Base-by-base conservation (phyloP, 257 asterid species). In the Scutellaria galericulata region DNA sequence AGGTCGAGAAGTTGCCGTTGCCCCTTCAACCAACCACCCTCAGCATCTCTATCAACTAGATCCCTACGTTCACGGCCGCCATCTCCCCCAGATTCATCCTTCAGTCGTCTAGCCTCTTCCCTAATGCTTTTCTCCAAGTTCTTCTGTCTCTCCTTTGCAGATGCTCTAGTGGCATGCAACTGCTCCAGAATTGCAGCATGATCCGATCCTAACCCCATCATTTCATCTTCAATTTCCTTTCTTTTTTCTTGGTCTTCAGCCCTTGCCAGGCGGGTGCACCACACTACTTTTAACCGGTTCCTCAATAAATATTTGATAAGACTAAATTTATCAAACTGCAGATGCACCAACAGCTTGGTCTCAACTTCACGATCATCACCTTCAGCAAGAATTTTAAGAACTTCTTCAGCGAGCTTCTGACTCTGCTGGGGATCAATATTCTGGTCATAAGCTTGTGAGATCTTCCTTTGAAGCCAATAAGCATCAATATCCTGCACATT, bases 391-490 rank as follows among this genome's bases (percentile, higher is more conserved):
- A 86, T 86, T 72, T 81, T 83, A 14, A 86, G 88, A 64, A 86
- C 87, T 69, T 81, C 88, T 57, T 86, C 90, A 1, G 88, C 84
- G 7, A 86, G 88, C 76, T 83, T 86, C 79, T 85, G 90, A 71
- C 90, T 83, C 80, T 86, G 90, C 59, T 83, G 88, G 0, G 90
- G 86, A 68, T 86, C 90, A 62, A 86, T 83, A 13, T 83, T 77
- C 50, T 86, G 86, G 74, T 83, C 90, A 77, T 83, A 86, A 13
- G 90, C 90, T 65, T 76, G 88, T n/a, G 90, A 83, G 54, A 86
- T 86, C 83, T 86, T 86, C 83, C 90, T 86, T 60, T 86, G 90
- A 72, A 86, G 86, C 90, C 90, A 86, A 72, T 86, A 86, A 0
- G 90, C 90, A 81, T 86, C 90, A 64, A 86, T 81, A 64, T 86